Conservation (phyloP, 2,329 filamentous ascomycete species). For the Biscogniauxia mediterranea region DNA sequence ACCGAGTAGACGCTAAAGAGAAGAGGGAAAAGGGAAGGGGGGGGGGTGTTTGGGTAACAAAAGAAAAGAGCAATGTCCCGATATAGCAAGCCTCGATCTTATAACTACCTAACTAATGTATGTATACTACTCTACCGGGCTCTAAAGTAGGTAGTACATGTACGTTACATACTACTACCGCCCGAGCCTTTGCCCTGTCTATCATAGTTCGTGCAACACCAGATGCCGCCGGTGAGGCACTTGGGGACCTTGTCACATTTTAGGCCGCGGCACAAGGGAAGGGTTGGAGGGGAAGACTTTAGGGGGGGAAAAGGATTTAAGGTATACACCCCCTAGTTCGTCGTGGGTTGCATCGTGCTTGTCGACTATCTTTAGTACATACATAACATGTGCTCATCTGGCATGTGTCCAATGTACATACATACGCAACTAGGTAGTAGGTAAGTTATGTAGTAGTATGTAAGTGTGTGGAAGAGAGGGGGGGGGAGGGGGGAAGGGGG, state of each 20-base stretch:
- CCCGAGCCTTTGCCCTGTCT: neutral
- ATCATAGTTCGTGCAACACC: neutral
- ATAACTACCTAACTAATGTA: neutral
- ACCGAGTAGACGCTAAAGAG: neutral
- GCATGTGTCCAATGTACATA: neutral
- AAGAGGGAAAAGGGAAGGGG: neutral
- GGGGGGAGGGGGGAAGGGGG: too few species aligned
- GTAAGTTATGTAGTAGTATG: too few species aligned
- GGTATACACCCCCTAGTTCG: neutral
- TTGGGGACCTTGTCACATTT: neutral
- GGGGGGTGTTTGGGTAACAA: neutral
- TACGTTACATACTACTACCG: neutral
- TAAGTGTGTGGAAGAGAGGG: too few species aligned
- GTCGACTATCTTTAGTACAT: neutral
- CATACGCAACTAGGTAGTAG: too few species aligned
- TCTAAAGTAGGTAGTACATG: neutral
- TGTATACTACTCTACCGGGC: too few species aligned
- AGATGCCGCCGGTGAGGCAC: neutral
- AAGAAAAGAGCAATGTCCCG: neutral
- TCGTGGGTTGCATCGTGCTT: neutral
- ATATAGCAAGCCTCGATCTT: neutral
- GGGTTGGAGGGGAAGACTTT: neutral
- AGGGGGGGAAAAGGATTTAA: neutral
- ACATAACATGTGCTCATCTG: neutral
- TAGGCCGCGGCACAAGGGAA: too few species aligned